Evolutionary conservation across 1,139 yeast genomes (phyloP).

Genomic region (Taphrina confusa): DNA sequence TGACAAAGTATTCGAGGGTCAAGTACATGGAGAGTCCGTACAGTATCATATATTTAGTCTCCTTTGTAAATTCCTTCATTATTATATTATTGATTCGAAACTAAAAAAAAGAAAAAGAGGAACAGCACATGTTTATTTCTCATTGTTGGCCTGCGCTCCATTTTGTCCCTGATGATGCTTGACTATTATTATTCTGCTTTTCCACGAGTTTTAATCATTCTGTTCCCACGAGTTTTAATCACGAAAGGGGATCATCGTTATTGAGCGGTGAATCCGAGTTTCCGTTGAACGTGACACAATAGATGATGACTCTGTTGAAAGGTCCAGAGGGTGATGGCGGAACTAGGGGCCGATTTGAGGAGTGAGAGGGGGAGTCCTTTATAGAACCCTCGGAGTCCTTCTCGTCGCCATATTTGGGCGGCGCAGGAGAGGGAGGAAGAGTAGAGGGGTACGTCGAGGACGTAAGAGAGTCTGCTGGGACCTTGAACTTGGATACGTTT

Average conservation of each 20-base stretch:
- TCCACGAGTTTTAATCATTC: no score
- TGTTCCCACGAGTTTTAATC: no score
- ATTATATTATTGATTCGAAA: no score
- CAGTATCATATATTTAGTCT: no score
- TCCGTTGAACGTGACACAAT: slow-evolving; percentile 5
- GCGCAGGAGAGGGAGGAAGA: slow-evolving; percentile 60
- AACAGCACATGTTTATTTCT: no score
- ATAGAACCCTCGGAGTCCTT: slow-evolving; percentile 65
- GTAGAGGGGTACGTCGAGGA: slow-evolving; percentile 37
- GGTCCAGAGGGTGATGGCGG: slow-evolving; percentile 64
- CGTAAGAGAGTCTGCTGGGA: slow-evolving; percentile 41
- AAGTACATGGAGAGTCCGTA: no score
- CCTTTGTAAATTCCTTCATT: no score
- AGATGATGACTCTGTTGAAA: slow-evolving; percentile 52
- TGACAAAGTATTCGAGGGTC: no score
- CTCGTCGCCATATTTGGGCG: slow-evolving; percentile 59
- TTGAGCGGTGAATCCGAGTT: background rate
- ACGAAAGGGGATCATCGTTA: background rate
- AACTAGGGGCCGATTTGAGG: slow-evolving; percentile 66
- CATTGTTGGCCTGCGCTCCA: no score
- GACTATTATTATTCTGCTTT: no score
- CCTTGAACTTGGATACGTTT: slow-evolving; percentile 72
- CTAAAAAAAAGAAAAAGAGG: no score
- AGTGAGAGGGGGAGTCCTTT: slow-evolving; percentile 68
- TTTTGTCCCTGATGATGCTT: no score